phyloP scores from a whole-genome alignment of 148 eudicot species.

The Vaccinium myrtillus region DNA sequence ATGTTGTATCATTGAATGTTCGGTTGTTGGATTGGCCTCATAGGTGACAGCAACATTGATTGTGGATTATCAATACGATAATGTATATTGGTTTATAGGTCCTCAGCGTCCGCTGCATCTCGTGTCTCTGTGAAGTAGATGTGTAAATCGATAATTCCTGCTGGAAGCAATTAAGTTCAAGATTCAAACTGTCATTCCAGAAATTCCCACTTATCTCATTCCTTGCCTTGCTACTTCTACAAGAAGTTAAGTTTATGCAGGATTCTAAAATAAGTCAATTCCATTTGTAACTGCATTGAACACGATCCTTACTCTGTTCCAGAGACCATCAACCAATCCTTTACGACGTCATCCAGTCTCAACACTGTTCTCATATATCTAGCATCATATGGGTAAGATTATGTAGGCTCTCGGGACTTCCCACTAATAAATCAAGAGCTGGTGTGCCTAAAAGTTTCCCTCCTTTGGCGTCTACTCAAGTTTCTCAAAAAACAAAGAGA shows the following conservation, averaged over 20 bases:
- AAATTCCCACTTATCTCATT: background rate
- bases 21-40: background rate
- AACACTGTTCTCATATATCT: background rate
- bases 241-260: background rate
- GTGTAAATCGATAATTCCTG: background rate
- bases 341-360: background rate
- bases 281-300: background rate
- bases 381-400: background rate
- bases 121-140: background rate
- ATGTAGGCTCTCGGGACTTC: background rate
- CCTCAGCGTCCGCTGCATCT: background rate
- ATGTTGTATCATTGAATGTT: background rate
- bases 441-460: background rate
- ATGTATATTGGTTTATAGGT: background rate
- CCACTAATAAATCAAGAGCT: background rate
- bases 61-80: background rate
- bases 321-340: background rate
- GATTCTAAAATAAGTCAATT: background rate
- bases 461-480: background rate
- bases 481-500: background rate
- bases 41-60: background rate
- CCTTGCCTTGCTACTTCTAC: background rate
- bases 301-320: background rate
- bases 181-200: background rate
- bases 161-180: conserved; percentile 2